Percentiles rank a stretch among this genome's conserved stretches.
phyloP scores from a whole-genome alignment of 306 rosid genomes.

The Astragalus glycyphyllos region DNA sequence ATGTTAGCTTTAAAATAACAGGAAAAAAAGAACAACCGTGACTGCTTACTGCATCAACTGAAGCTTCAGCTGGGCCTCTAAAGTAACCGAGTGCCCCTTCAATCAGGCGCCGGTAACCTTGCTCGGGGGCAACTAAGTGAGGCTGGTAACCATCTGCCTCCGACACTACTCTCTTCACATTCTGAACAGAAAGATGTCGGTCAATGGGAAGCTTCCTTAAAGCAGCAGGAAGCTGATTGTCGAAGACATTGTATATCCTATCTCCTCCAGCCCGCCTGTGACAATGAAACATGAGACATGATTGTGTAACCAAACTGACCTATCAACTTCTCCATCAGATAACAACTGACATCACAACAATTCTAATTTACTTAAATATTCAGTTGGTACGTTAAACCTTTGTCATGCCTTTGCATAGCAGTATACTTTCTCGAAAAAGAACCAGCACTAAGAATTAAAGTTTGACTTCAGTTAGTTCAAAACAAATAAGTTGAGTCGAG shows the following conservation, averaged over 20 bases:
- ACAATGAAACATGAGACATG: constrained; percentile 27
- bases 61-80: constrained; percentile 98
- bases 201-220: constrained; percentile 97
- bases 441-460: not conserved
- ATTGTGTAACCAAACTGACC: constrained; percentile 25
- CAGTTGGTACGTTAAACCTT: constrained; percentile 15
- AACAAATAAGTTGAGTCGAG: constrained; percentile 2
- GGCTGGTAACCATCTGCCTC: constrained; percentile 99
- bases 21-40: constrained; percentile 25
- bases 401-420: not conserved
- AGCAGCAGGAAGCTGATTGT: constrained; percentile 99
- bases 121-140: constrained; percentile 99
- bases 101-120: constrained; percentile 93
- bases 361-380: constrained; percentile 37
- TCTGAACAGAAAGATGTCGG: constrained; percentile 91
- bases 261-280: constrained; percentile 96
- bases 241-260: constrained; percentile 90
- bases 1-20: constrained; percentile 8
- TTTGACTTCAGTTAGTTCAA: not conserved
- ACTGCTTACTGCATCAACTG: constrained; percentile 90
- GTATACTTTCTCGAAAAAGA: constrained; percentile 18
- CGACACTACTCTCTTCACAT: constrained; percentile 90
- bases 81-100: constrained; percentile 86
- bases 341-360: constrained; percentile 14
- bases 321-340: not conserved